Conservation (phyloP, 1,139 yeast genomes). For the Kodamaea alishanica region DNA sequence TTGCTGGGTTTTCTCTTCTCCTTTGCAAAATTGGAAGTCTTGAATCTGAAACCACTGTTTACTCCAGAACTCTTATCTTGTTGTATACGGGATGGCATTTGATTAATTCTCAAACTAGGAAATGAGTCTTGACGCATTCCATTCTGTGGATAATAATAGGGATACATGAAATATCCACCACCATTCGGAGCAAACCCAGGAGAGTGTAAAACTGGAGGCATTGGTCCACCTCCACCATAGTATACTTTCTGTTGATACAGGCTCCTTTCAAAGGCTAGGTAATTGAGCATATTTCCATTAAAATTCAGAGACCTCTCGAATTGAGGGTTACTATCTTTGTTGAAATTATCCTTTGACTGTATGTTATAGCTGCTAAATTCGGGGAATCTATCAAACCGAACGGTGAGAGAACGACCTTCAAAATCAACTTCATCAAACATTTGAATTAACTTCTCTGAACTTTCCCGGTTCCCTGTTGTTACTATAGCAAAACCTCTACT, state of each 20-base stretch:
- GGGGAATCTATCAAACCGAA: conserved; percentile 53
- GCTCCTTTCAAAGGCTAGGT: conserved; percentile 35
- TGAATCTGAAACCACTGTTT: conserved; percentile 2
- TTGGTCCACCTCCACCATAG: conserved; percentile 18
- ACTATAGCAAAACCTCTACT: conserved; percentile 68
- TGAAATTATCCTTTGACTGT: conserved; percentile 14
- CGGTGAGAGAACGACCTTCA: conserved; percentile 58
- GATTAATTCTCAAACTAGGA: background rate
- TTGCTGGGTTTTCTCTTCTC: too few species aligned
- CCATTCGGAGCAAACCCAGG: conserved; percentile 1
- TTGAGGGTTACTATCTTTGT: conserved; percentile 1
- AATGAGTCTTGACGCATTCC: too few species aligned
- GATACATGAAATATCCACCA: conserved; percentile 8
- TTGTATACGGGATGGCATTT: background rate
- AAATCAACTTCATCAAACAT: conserved; percentile 49
- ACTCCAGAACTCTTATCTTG: background rate
- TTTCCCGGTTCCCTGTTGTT: conserved; percentile 44
- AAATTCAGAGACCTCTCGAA: background rate
- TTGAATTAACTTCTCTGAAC: conserved; percentile 50
- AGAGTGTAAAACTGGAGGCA: background rate
- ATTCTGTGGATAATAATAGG: conserved; percentile 6
- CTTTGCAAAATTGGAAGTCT: too few species aligned
- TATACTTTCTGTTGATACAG: conserved; percentile 34
- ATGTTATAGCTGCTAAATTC: conserved; percentile 34
- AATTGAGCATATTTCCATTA: conserved; percentile 12